phyloP scores from a whole-genome alignment of 495 filamentous ascomycete species.

The Penicillium atrosanguineum region DNA sequence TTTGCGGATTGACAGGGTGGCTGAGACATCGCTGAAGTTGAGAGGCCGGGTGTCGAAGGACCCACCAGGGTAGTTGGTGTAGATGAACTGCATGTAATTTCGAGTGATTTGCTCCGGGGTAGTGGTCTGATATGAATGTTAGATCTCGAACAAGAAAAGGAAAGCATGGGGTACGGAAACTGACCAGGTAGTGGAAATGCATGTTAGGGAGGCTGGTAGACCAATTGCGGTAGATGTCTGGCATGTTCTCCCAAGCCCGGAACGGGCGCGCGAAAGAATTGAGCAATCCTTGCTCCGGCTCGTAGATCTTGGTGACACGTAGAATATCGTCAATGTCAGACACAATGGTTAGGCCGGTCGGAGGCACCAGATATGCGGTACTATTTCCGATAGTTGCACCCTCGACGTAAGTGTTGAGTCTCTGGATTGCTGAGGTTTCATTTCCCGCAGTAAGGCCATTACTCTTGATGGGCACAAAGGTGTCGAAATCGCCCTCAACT shows the following conservation, averaged over 20 bases:
- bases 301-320: constrained; percentile 78
- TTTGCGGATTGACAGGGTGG: constrained; percentile 67
- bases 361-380: constrained; percentile 72
- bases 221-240: constrained; percentile 68
- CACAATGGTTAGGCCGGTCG: constrained; percentile 63
- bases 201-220: constrained; percentile 54
- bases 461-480: constrained; percentile 55
- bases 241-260: constrained; percentile 75
- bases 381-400: constrained; percentile 65
- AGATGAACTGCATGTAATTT: constrained; percentile 81
- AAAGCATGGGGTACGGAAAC: neutral
- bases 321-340: constrained; percentile 81
- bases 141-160: neutral
- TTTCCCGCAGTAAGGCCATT: constrained; percentile 57
- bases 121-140: constrained; percentile 47
- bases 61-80: constrained; percentile 65
- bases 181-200: constrained; percentile 74
- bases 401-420: constrained; percentile 62
- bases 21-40: constrained; percentile 71
- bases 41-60: constrained; percentile 75
- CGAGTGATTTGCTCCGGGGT: constrained; percentile 77
- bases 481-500: constrained; percentile 65
- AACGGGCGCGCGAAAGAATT: constrained; percentile 75
- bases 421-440: constrained; percentile 57
- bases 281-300: constrained; percentile 66